These are phyloP conservation scores for Cryptococcus floricola DNA, from an alignment of 1,284 basidiomycete genomes.

Conservation along the genomic window DNA sequence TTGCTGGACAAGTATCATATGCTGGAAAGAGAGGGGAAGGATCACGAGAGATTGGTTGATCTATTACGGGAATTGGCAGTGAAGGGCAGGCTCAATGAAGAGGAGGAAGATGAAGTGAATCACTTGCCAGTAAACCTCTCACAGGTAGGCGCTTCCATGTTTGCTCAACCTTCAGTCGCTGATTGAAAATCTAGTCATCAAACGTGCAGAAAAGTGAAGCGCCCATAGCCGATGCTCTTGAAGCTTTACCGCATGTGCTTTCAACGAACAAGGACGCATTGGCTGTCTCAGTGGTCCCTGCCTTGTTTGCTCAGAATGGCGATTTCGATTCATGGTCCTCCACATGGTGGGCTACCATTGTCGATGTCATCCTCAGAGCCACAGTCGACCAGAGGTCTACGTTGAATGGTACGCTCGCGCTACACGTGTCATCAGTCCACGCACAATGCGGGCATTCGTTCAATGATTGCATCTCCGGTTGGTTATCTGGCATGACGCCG, in stretches of 20 bases:
- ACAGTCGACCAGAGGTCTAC: conserved; percentile 8
- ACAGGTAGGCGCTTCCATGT: conserved; percentile 11
- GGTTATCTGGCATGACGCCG: conserved; percentile 18
- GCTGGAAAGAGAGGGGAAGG: conserved; percentile 23
- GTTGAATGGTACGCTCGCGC: conserved; percentile 14
- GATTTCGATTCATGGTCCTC: conserved; percentile 27
- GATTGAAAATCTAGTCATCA: neutral
- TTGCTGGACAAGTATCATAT: conserved; percentile 35
- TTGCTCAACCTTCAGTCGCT: neutral
- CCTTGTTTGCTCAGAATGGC: conserved; percentile 33
- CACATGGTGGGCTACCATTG: conserved; percentile 33
- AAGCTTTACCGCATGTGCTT: conserved; percentile 20
- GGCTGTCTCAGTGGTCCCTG: conserved; percentile 20
- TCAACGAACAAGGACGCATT: conserved; percentile 14
- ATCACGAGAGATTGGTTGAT: conserved; percentile 23
- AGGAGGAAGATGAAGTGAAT: conserved; percentile 32
- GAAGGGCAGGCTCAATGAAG: conserved; percentile 28
- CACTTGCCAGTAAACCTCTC: conserved; percentile 16
- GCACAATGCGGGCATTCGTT: conserved; percentile 17
- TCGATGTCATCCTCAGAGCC: conserved; percentile 22
- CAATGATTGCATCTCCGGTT: conserved; percentile 18
- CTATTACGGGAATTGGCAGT: conserved; percentile 27
- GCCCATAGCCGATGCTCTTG: neutral
- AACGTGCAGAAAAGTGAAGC: conserved; percentile 28
- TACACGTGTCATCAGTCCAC: conserved; percentile 28